These are phyloP conservation scores for Oryza punctata DNA, from an alignment of 176 grass and related monocot genomes.

Conservation along the genomic window DNA sequence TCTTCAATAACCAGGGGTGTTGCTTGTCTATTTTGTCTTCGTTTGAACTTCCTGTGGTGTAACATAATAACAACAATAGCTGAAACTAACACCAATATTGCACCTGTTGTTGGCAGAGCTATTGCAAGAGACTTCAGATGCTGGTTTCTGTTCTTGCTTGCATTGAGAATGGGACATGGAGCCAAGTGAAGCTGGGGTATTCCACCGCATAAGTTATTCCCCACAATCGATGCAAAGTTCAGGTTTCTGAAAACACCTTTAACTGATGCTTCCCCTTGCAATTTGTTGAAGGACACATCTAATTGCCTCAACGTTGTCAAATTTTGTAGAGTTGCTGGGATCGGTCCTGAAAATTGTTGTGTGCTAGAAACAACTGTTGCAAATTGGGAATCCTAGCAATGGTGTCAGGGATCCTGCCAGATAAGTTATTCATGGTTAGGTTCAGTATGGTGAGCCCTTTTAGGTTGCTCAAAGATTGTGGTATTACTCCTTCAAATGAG, in stretches of 20 bases:
- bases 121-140: not conserved
- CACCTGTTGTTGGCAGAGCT: not conserved
- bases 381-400: not conserved
- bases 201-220: slow-evolving; percentile 38
- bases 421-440: slow-evolving; percentile 6
- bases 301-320: not conserved
- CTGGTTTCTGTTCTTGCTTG: not conserved
- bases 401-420: not conserved
- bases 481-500: slow-evolving; percentile 41
- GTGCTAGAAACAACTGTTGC: not conserved
- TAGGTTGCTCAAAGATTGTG: not conserved
- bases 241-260: slow-evolving; percentile 35
- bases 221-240: slow-evolving; percentile 23
- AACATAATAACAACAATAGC: not conserved
- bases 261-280: slow-evolving; percentile 38
- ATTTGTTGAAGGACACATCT: slow-evolving; percentile 43
- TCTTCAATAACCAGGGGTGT: not conserved
- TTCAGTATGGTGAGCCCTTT: slow-evolving; percentile 16
- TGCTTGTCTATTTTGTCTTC: not conserved
- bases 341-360: slow-evolving; percentile 39
- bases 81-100: not conserved
- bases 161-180: not conserved
- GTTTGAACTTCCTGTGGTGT: not conserved
- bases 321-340: slow-evolving; percentile 21
- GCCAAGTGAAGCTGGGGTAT: slow-evolving; percentile 21